Evolutionary conservation across 1,284 basidiomycete species (phyloP).

Genomic region (Vanrija humicola): DNA sequence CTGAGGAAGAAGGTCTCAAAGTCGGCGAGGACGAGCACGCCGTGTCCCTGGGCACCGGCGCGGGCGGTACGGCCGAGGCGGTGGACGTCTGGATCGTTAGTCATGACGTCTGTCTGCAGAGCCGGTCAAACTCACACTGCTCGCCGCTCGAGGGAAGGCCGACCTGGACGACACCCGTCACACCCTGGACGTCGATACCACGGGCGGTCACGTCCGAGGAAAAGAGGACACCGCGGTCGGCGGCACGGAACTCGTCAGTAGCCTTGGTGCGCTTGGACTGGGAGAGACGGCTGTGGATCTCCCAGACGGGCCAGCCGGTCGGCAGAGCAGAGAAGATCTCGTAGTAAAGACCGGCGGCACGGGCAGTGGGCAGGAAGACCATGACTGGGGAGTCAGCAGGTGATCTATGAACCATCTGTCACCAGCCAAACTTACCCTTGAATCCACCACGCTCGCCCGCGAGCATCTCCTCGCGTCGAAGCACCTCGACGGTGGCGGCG

Average conservation of each 20-base stretch:
- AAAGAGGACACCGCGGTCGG: constrained; percentile 52
- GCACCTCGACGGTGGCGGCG: constrained; percentile 49
- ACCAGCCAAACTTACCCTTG: constrained; percentile 35
- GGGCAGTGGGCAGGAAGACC: constrained; percentile 66
- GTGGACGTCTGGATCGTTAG: constrained; percentile 41
- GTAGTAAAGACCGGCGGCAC: constrained; percentile 58
- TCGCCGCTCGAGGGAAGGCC: constrained; percentile 50
- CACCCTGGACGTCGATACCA: constrained; percentile 53
- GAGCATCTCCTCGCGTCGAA: constrained; percentile 41
- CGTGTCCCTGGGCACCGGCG: constrained; percentile 54
- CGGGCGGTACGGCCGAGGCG: constrained; percentile 55
- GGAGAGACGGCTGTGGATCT: constrained; percentile 46
- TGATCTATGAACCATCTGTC: background rate
- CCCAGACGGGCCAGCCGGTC: constrained; percentile 31
- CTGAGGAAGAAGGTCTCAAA: constrained; percentile 58
- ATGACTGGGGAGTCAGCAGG: constrained; percentile 48
- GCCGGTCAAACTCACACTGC: constrained; percentile 41
- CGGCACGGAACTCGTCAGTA: constrained; percentile 56
- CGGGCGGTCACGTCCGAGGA: constrained; percentile 55
- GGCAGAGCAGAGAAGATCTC: constrained; percentile 49
- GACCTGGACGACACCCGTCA: constrained; percentile 56
- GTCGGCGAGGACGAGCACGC: constrained; percentile 59
- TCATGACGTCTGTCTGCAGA: background rate
- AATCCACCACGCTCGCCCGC: constrained; percentile 26
- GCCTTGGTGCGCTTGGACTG: constrained; percentile 51